Base-by-base conservation (phyloP, 495 filamentous ascomycete species). In the Penicillium paradoxum region DNA sequence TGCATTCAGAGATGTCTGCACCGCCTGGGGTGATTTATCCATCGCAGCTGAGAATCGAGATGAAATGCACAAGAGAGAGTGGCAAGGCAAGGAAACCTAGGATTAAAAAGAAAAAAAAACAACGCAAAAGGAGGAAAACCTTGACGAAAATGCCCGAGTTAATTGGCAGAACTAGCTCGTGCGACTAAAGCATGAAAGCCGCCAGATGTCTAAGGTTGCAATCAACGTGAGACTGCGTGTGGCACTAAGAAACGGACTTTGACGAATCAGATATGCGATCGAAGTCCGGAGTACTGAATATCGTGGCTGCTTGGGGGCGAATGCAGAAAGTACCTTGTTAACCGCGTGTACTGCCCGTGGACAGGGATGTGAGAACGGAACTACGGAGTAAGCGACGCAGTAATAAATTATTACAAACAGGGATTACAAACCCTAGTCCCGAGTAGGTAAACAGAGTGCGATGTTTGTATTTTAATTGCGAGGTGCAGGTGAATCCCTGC, bases 21-120 rank as follows among this genome's bases (percentile, higher is more conserved):
- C 50, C 11, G 49, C 48, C 8, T 41, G 45, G 18, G 61, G 25
- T 24, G 57, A 55, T 18, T 59, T 40, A 17, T 41, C 59, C 58
- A 63, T 60, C 19, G 19, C 25, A 14, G 15, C 9, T 1, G 13
- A 15, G 34, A 39, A 13, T 10, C 45, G 53, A 29, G 18, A 19
- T 17, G 44, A 4, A 18, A 27, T 15, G 5, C 13, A 49, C 6
- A 30, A 36, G 29, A 6, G 33, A 32, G 39, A 47, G 37, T 18
- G 1, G 18, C 17, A 8, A 32, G 41, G 17, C 3, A 14, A 0
- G 36, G 13, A 29, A 39, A n/a, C n/a, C n/a, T n/a, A n/a, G n/a
- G n/a, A 39, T 17, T 15, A 29, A 41, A 34, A 4, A 25, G 17
- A 36, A 4, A 15, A 40, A 33, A 47, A 36, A 27, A 38, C n/a